Evolutionary conservation across 495 filamentous ascomycete species (phyloP).

Genomic region (Penicillium atrosanguineum): DNA sequence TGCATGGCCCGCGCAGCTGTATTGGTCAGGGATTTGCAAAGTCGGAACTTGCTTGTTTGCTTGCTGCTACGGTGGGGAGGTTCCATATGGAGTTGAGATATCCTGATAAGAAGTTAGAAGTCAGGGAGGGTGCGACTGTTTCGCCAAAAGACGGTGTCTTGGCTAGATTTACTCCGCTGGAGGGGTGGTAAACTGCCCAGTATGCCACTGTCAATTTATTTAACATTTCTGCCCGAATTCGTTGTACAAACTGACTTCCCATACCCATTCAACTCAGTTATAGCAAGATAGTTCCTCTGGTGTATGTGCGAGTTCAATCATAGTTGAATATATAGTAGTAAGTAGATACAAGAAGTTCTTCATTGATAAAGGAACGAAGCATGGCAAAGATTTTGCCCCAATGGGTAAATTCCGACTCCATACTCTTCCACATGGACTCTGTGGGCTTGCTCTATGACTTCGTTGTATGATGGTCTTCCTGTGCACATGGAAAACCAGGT

Average conservation of each 20-base stretch:
- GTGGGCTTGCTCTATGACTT: too few relatives aligned
- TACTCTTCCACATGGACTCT: too few relatives aligned
- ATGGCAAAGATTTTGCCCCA: not conserved
- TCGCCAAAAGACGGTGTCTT: conserved; percentile 63
- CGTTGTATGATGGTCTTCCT: too few relatives aligned
- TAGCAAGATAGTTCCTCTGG: too few relatives aligned
- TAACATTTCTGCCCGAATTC: not conserved
- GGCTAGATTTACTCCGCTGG: conserved; percentile 56
- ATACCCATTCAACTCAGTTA: too few relatives aligned
- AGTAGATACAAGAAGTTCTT: too few relatives aligned
- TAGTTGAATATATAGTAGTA: too few relatives aligned
- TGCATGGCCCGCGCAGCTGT: conserved; percentile 76
- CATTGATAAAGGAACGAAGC: not conserved
- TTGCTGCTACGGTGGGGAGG: conserved; percentile 72
- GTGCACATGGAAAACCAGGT: too few relatives aligned
- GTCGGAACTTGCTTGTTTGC: conserved; percentile 76
- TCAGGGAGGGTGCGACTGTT: conserved; percentile 59
- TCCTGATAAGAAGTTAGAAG: conserved; percentile 54
- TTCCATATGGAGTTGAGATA: conserved; percentile 65
- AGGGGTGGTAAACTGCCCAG: conserved; percentile 56
- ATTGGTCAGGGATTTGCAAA: conserved; percentile 81
- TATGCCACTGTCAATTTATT: not conserved
- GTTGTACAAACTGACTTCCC: too few relatives aligned
- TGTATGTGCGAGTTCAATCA: too few relatives aligned
- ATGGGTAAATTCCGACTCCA: too few relatives aligned